phyloP scores from a whole-genome alignment of 768 basidiomycete genomes.

The Rhodosporidiobolus sp. region DNA sequence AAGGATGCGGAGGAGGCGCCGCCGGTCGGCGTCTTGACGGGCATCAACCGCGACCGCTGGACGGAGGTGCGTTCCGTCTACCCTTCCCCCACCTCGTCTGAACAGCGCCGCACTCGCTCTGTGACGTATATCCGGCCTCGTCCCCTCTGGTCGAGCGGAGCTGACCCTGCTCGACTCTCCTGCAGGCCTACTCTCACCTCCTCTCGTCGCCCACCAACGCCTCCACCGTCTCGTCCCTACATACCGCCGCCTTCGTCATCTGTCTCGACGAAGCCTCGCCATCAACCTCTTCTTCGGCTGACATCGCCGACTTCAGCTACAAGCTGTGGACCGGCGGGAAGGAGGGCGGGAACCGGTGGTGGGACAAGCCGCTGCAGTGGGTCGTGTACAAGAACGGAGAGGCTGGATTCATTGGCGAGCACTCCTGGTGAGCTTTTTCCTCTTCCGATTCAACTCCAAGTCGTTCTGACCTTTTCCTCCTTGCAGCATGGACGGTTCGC shows the following conservation, averaged over 20 bases:
- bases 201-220: constrained; percentile 55
- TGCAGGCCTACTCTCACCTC: constrained; percentile 52
- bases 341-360: constrained; percentile 82
- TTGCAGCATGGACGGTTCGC: constrained; percentile 70
- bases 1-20: constrained; percentile 2
- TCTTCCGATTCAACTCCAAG: too few relatives aligned
- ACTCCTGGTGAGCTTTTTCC: constrained; percentile 46
- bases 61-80: constrained; percentile 58
- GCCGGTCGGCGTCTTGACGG: constrained; percentile 72
- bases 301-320: constrained; percentile 28
- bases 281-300: neutral
- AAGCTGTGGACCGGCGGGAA: constrained; percentile 53
- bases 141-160: neutral
- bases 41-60: constrained; percentile 87
- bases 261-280: constrained; percentile 79
- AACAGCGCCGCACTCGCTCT: too few relatives aligned
- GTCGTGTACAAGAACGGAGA: constrained; percentile 92
- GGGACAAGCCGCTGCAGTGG: constrained; percentile 86
- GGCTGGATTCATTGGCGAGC: constrained; percentile 70
- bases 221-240: constrained; percentile 68
- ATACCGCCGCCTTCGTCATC: constrained; percentile 81
- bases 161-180: neutral
- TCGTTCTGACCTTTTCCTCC: too few relatives aligned
- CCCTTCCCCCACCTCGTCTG: too few relatives aligned
- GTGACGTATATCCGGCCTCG: too few relatives aligned